These are phyloP conservation scores for Mycena amicta DNA, from an alignment of 768 basidiomycete species.

Conservation along the genomic window DNA sequence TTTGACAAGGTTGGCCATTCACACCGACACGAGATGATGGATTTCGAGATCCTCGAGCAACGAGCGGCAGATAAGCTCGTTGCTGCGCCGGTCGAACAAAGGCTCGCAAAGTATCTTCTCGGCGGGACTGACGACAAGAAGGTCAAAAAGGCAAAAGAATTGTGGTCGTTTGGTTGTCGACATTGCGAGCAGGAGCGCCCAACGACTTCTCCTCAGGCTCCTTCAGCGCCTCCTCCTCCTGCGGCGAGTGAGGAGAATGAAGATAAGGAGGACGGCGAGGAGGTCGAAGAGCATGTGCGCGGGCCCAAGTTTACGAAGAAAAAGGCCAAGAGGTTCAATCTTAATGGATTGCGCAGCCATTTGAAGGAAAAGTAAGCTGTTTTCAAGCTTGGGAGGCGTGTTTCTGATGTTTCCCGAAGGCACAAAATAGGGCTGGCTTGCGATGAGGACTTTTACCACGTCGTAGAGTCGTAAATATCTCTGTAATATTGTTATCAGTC, in stretches of 20 bases:
- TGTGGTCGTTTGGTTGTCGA: conserved; percentile 52
- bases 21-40: conserved; percentile 61
- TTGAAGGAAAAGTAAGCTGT: conserved; percentile 63
- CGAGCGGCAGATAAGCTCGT: conserved; percentile 23
- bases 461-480: no score
- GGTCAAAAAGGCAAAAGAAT: conserved; percentile 33
- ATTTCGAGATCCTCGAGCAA: conserved; percentile 36
- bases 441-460: conserved; percentile 21
- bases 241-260: not conserved
- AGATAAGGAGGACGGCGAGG: not conserved
- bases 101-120: conserved; percentile 26
- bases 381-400: no score
- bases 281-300: conserved; percentile 4
- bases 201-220: not conserved
- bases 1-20: conserved; percentile 56
- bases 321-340: conserved; percentile 39
- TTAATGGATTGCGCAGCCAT: conserved; percentile 65
- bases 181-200: conserved; percentile 41
- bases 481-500: no score
- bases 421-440: conserved; percentile 12
- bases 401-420: not conserved
- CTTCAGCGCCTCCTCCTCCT: not conserved
- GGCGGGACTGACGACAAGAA: conserved; percentile 15
- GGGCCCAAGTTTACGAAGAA: conserved; percentile 8
- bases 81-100: conserved; percentile 23